Evolutionary conservation across 805 yeast genomes (phyloP).

Genomic region (Teunomyces lycoperdinae): DNA sequence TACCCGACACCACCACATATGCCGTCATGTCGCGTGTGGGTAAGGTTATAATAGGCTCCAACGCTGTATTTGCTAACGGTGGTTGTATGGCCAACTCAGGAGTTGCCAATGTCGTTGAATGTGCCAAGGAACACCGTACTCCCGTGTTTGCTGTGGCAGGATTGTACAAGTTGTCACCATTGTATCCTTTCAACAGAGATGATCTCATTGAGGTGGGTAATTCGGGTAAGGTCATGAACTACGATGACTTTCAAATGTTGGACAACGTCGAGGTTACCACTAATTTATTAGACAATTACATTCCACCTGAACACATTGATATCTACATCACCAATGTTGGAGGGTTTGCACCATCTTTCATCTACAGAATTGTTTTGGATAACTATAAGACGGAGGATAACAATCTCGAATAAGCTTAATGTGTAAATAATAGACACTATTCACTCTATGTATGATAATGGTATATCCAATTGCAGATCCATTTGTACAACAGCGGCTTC

Average conservation of each 20-base stretch:
- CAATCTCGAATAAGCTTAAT: slow-evolving; percentile 40
- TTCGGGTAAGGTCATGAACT: slow-evolving; percentile 82
- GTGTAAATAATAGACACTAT: not conserved
- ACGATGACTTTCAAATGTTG: slow-evolving; percentile 64
- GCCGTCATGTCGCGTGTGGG: slow-evolving; percentile 98
- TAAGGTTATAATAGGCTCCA: slow-evolving; percentile 89
- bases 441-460: not conserved
- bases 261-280: slow-evolving; percentile 72
- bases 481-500: not conserved
- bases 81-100: slow-evolving; percentile 90
- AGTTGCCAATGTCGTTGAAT: slow-evolving; percentile 87
- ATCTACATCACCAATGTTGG: slow-evolving; percentile 93
- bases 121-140: slow-evolving; percentile 93
- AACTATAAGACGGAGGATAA: slow-evolving; percentile 87
- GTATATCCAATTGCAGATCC: not conserved
- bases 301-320: slow-evolving; percentile 91
- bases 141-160: slow-evolving; percentile 97
- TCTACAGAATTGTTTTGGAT: slow-evolving; percentile 92
- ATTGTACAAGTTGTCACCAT: slow-evolving; percentile 85
- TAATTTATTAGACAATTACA: slow-evolving; percentile 87
- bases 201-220: slow-evolving; percentile 88
- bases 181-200: slow-evolving; percentile 86
- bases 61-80: slow-evolving; percentile 93
- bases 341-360: slow-evolving; percentile 94
- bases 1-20: slow-evolving; percentile 89